phyloP scores from a whole-genome alignment of 805 yeast genomes.

The Saccharomycopsis sp. region DNA sequence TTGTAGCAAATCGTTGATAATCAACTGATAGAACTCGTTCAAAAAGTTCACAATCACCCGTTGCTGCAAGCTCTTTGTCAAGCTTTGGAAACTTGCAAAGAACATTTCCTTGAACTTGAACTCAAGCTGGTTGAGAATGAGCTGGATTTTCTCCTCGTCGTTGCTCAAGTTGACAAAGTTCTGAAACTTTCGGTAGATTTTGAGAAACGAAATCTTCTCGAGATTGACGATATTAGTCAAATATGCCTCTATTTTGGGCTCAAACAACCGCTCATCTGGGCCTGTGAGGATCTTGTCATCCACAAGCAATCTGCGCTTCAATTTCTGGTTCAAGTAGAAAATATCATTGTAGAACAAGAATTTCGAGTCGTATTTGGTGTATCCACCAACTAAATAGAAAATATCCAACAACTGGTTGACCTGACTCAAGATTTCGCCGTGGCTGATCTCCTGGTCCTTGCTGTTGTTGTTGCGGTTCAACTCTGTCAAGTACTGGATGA shows the following conservation, averaged over 20 bases:
- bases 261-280: constrained; percentile 8
- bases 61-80: constrained; percentile 12
- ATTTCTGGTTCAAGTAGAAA: constrained; percentile 14
- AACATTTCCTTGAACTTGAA: constrained; percentile 22
- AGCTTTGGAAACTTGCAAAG: constrained; percentile 17
- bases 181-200: constrained; percentile 18
- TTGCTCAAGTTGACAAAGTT: constrained; percentile 12
- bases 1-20: constrained; percentile 17
- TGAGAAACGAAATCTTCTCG: constrained; percentile 19
- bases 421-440: constrained; percentile 5
- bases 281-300: neutral
- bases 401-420: constrained; percentile 16
- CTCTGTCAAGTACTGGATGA: constrained; percentile 7
- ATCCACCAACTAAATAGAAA: constrained; percentile 19
- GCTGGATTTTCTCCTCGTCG: neutral
- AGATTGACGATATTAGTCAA: constrained; percentile 17
- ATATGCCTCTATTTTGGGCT: constrained; percentile 15
- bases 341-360: constrained; percentile 21
- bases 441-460: constrained; percentile 1
- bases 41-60: constrained; percentile 16
- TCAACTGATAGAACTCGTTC: constrained; percentile 20
- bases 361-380: constrained; percentile 19
- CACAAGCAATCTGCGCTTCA: constrained; percentile 8
- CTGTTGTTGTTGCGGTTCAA: constrained; percentile 1
- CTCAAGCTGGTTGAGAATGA: constrained; percentile 18